Percentiles rank a stretch among this genome's conserved stretches.
Conservation (phyloP, 306 rosid species). For the Prunus armeniaca region DNA sequence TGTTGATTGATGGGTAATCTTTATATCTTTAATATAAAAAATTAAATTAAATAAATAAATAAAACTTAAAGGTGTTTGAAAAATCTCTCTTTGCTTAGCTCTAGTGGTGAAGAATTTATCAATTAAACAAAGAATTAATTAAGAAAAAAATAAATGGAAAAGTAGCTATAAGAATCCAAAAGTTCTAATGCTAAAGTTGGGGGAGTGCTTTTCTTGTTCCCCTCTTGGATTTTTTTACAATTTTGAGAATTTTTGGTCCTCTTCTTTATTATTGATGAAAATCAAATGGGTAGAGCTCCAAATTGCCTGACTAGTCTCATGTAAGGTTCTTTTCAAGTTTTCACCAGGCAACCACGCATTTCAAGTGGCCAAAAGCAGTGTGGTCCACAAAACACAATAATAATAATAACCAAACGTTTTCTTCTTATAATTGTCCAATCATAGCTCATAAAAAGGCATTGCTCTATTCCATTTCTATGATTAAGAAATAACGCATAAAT, state of each 20-base stretch:
- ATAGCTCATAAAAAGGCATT: conserved; percentile 12
- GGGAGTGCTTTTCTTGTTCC: not conserved
- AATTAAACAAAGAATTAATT: not conserved
- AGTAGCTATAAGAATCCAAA: not conserved
- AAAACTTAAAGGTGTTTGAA: not conserved
- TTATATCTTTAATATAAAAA: too few relatives aligned
- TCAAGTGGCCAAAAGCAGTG: conserved; percentile 22
- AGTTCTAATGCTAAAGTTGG: not conserved
- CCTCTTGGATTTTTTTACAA: not conserved
- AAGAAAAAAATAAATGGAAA: not conserved
- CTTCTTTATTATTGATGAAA: conserved; percentile 7
- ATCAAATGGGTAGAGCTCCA: conserved; percentile 35
- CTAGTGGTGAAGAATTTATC: not conserved
- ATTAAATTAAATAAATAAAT: too few relatives aligned
- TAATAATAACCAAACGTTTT: conserved; percentile 15
- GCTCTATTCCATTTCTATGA: not conserved
- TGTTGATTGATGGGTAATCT: not conserved
- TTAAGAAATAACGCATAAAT: not conserved
- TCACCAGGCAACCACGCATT: conserved; percentile 35
- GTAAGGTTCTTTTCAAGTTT: conserved; percentile 22
- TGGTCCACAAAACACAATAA: conserved; percentile 37
- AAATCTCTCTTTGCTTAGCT: not conserved
- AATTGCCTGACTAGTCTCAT: conserved; percentile 19
- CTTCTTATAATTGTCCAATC: conserved; percentile 31
- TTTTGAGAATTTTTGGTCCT: too few relatives aligned